Evolutionary conservation across 2,329 filamentous ascomycete species (phyloP).

Genomic region (Amauroascus niger): DNA sequence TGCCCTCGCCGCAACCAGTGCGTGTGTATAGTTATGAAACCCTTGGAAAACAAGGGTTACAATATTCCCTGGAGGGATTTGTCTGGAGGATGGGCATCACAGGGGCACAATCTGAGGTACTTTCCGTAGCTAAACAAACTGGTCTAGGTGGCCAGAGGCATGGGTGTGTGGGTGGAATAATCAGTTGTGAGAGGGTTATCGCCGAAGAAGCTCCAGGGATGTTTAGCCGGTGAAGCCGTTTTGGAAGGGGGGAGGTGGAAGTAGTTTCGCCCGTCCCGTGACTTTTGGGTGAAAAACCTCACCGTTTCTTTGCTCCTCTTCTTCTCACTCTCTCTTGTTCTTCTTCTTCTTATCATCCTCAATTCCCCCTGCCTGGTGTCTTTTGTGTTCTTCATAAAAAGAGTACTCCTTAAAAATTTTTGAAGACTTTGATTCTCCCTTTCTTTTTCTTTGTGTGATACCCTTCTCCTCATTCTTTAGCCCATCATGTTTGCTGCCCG

Average conservation of each 20-base stretch:
- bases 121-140: too few relatives aligned
- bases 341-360: conserved; percentile 16
- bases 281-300: conserved; percentile 8
- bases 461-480: conserved; percentile 10
- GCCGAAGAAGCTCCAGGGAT: background rate
- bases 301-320: conserved; percentile 1
- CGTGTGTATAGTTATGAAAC: too few relatives aligned
- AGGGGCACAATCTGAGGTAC: too few relatives aligned
- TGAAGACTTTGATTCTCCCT: background rate
- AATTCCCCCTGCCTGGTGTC: conserved; percentile 12
- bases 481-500: conserved; percentile 67
- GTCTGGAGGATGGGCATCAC: too few relatives aligned
- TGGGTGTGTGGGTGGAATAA: too few relatives aligned
- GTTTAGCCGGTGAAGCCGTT: background rate
- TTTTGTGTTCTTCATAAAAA: conserved; percentile 13
- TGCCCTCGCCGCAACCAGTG: background rate
- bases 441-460: conserved; percentile 8
- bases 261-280: background rate
- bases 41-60: too few relatives aligned
- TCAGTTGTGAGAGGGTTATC: too few relatives aligned
- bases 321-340: conserved; percentile 11
- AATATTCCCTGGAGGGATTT: too few relatives aligned
- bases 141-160: background rate
- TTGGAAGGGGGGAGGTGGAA: too few relatives aligned
- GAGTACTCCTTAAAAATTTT: background rate